phyloP scores from a whole-genome alignment of 169 alveolate species.

The Plasmodium malariae region DNA sequence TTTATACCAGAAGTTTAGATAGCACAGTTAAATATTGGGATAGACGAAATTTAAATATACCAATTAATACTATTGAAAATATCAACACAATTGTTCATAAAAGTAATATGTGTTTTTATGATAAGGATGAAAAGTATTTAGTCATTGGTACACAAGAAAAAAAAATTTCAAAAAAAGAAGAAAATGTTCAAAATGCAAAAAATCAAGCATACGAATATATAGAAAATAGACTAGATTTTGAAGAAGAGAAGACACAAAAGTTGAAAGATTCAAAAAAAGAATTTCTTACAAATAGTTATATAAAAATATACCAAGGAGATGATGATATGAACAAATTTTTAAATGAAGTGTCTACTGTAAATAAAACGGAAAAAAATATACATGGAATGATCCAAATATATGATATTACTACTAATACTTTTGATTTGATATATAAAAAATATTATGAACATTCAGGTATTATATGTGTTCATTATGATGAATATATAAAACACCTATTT shows the following conservation, averaged over 20 bases:
- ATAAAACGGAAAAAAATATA: slow-evolving; percentile 33
- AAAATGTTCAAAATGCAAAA: neutral
- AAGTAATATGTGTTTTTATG: slow-evolving; percentile 39
- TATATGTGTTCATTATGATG: slow-evolving; percentile 41
- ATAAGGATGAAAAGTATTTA: slow-evolving; percentile 11
- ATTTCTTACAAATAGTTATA: neutral
- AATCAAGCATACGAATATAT: neutral
- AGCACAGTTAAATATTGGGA: slow-evolving; percentile 60
- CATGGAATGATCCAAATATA: slow-evolving; percentile 18
- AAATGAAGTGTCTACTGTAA: slow-evolving; percentile 28
- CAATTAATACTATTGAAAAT: slow-evolving; percentile 9
- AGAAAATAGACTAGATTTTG: neutral
- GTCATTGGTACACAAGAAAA: slow-evolving; percentile 14
- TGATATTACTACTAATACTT: slow-evolving; percentile 9
- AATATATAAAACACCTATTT: slow-evolving; percentile 38
- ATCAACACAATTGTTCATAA: slow-evolving; percentile 20
- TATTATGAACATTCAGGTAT: slow-evolving; percentile 35
- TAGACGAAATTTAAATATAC: slow-evolving; percentile 19
- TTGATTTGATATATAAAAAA: slow-evolving; percentile 20
- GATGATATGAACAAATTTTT: slow-evolving; percentile 65
- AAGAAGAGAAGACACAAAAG: neutral
- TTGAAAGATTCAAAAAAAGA: neutral
- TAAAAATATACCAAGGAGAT: slow-evolving; percentile 59
- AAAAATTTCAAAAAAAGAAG: neutral
- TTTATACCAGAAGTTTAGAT: slow-evolving; percentile 58